Conservation (phyloP, 768 basidiomycete genomes). For the Fibroporia radiculosa region DNA sequence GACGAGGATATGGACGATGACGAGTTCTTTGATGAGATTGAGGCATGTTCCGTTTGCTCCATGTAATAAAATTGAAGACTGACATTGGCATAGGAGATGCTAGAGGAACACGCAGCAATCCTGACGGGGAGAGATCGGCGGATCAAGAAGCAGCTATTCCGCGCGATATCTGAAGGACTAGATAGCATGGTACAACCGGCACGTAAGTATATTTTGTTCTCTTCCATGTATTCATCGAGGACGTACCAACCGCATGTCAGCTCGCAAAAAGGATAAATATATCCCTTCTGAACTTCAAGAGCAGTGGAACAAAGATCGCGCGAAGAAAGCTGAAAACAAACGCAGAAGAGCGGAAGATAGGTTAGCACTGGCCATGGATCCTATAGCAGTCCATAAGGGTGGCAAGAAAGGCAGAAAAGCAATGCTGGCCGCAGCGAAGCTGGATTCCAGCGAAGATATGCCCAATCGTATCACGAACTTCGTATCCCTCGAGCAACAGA, state of each 20-base stretch:
- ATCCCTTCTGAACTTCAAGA: conserved; percentile 51
- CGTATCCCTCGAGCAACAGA: conserved; percentile 58
- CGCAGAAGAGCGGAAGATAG: conserved; percentile 49
- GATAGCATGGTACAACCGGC: conserved; percentile 30
- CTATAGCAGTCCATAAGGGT: conserved; percentile 50
- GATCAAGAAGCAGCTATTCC: conserved; percentile 48
- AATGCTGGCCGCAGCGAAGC: conserved; percentile 47
- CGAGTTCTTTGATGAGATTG: conserved; percentile 42
- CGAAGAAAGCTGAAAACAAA: conserved; percentile 75
- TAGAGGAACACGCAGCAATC: conserved; percentile 53
- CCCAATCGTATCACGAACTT: conserved; percentile 54
- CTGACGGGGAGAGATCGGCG: conserved; percentile 38
- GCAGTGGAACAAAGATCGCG: conserved; percentile 77
- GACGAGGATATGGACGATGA: too few relatives aligned
- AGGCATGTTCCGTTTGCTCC: conserved; percentile 32
- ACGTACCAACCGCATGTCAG: conserved; percentile 21
- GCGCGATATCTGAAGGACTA: conserved; percentile 37
- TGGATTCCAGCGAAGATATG: conserved; percentile 37
- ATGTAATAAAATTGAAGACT: neutral
- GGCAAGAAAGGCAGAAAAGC: conserved; percentile 65
- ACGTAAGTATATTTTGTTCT: conserved; percentile 38
- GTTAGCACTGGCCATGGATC: conserved; percentile 53
- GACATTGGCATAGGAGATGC: conserved; percentile 36
- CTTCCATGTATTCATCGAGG: neutral
- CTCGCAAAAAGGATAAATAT: conserved; percentile 42